These are phyloP conservation scores for Puccinia triticina DNA, from an alignment of 1,284 basidiomycete genomes.

Conservation along the genomic window DNA sequence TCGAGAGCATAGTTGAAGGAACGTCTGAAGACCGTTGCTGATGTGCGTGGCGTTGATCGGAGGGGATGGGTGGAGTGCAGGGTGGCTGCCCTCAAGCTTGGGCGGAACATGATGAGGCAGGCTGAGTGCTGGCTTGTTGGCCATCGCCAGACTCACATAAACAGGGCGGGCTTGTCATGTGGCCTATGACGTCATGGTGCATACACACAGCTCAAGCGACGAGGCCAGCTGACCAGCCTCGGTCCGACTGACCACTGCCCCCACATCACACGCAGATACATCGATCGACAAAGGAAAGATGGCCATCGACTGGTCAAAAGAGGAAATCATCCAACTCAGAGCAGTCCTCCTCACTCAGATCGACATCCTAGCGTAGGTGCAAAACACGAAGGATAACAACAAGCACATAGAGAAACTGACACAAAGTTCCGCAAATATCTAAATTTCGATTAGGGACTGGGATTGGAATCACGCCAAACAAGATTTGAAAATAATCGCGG, in stretches of 20 bases:
- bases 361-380: neutral
- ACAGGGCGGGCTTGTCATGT: too few relatives aligned
- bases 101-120: neutral
- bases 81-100: neutral
- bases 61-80: neutral
- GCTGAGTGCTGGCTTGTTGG: too few relatives aligned
- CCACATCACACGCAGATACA: too few relatives aligned
- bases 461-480: neutral
- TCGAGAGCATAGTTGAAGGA: constrained; percentile 29
- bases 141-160: neutral
- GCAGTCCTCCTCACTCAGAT: neutral
- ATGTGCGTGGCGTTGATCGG: neutral
- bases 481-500: constrained; percentile 11
- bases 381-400: too few relatives aligned
- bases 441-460: constrained; percentile 19
- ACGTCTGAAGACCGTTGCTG: neutral
- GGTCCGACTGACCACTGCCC: too few relatives aligned
- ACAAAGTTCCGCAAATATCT: too few relatives aligned
- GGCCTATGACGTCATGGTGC: constrained; percentile 18
- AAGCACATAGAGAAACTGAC: too few relatives aligned
- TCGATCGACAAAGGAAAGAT: neutral
- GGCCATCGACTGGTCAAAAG: neutral
- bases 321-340: neutral
- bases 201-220: constrained; percentile 5
- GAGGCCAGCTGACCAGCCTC: too few relatives aligned